Evolutionary conservation across 257 asterid species (phyloP), one percentile per base, ranked within the genome.

Genomic region (Nicotiana benthamiana): DNA sequence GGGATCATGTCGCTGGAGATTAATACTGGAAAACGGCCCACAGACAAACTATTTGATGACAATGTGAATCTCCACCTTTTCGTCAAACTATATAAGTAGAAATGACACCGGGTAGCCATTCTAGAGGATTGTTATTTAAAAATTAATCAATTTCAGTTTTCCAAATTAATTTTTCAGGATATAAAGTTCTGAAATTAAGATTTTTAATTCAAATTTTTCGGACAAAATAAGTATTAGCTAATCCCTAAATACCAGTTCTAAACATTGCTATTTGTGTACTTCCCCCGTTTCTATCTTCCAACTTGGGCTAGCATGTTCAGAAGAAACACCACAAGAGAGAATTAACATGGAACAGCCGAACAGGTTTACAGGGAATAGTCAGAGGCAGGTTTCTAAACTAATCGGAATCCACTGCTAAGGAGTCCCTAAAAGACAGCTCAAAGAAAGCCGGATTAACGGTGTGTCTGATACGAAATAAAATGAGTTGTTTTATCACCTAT

Each of bases 301-400:
- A 52, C 82, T 86, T 20, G 86, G 86, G 75, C 81, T 84, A 36
- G 24, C 81, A 65, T 86, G 89, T 75, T 87, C 88, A 62, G 84
- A 79, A 15, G 84, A 75, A 59, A 76, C 83, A 26, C 87, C 89
- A 52, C 72, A 27, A 20, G 80, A 88, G 13, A 83, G 84, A 82
- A 83, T 82, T 82, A 79, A 79, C 53, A 80, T 81, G 30, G 30
- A 28, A 28, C 30, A 28, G 3, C 30, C 80, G 77, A 60, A 70
- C 84, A 80, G 51, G 90, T 81, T 34, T 24, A 84, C 77, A 70
- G 65, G 4, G 85, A 83, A 40, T 20, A 65, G 83, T 80, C 46
- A 84, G 84, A 72, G 81, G 70, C 46, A 10, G 54, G 22, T 81
- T 78, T 43, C 53, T 53, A 13, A 68, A 36, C n/a, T 36, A n/a